Percentiles rank a stretch among this genome's conserved stretches.
Evolutionary conservation across 2,329 filamentous ascomycete genomes (phyloP).

Genomic region (Dendryphion nanum): DNA sequence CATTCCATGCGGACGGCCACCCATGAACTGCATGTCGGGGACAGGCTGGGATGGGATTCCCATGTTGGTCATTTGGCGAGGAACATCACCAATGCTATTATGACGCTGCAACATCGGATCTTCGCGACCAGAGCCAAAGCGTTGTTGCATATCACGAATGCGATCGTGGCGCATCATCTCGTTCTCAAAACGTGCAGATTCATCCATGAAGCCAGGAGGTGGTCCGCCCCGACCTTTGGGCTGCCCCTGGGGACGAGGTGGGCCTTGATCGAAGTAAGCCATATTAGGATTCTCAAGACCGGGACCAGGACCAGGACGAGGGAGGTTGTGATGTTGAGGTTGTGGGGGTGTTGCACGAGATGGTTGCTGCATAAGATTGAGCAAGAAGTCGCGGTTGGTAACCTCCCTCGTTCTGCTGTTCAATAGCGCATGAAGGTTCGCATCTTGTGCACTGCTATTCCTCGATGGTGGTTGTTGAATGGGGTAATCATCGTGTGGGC

Average conservation of each 20-base stretch:
- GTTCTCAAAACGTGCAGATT: constrained; percentile 35
- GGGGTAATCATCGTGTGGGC: constrained; percentile 28
- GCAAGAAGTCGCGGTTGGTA: constrained; percentile 65
- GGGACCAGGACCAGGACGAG: constrained; percentile 26
- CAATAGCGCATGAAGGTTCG: constrained; percentile 34
- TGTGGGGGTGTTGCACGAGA: constrained; percentile 33
- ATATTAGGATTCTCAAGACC: constrained; percentile 29
- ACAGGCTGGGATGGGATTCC: constrained; percentile 41
- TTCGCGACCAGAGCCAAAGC: constrained; percentile 31
- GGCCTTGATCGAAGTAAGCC: constrained; percentile 34
- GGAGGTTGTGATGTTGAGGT: constrained; percentile 31
- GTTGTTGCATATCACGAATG: constrained; percentile 27
- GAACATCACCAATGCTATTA: constrained; percentile 33
- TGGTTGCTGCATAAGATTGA: constrained; percentile 74
- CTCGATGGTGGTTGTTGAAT: constrained; percentile 30
- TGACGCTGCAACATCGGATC: constrained; percentile 37
- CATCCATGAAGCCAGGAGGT: constrained; percentile 40
- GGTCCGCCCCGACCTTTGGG: constrained; percentile 37
- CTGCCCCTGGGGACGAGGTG: constrained; percentile 33
- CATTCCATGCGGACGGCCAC: constrained; percentile 33
- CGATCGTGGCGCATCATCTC: constrained; percentile 35
- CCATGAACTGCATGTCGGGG: constrained; percentile 36
- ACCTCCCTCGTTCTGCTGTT: constrained; percentile 40
- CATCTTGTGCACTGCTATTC: constrained; percentile 31
- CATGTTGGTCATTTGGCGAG: constrained; percentile 41